phyloP scores from a whole-genome alignment of 2,329 filamentous ascomycete genomes.

The Venturiaceae sp. region DNA sequence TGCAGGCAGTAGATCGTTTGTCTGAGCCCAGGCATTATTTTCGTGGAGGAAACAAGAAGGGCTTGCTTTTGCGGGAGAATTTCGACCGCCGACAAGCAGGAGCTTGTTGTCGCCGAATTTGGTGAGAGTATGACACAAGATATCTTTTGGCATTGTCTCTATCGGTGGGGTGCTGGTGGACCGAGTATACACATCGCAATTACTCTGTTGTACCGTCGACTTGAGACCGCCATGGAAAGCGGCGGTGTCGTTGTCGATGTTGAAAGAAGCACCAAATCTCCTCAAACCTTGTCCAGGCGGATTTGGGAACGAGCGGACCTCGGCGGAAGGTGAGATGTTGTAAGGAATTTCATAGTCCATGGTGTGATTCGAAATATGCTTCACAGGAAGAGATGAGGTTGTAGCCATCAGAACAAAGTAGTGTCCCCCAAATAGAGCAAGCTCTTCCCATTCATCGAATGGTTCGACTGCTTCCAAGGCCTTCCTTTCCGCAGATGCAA shows the following conservation, averaged over 20 bases:
- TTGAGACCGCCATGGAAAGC: conserved; percentile 36
- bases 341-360: neutral
- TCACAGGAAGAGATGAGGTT: neutral
- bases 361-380: neutral
- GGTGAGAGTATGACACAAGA: conserved; percentile 70
- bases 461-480: conserved; percentile 63
- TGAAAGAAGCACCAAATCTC: conserved; percentile 14
- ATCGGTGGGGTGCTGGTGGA: conserved; percentile 20
- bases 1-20: conserved; percentile 56
- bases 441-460: conserved; percentile 96
- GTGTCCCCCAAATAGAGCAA: conserved; percentile 73
- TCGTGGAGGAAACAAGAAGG: conserved; percentile 65
- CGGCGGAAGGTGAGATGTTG: neutral
- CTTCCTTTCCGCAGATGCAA: conserved; percentile 48
- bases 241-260: conserved; percentile 18
- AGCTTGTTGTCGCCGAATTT: conserved; percentile 47
- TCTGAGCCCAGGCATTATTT: conserved; percentile 53
- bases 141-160: conserved; percentile 21
- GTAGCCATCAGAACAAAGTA: conserved; percentile 67
- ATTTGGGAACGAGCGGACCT: neutral
- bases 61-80: conserved; percentile 61
- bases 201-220: conserved; percentile 36
- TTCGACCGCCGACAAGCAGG: conserved; percentile 66
- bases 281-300: neutral
- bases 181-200: conserved; percentile 30